Conservation (phyloP, 148 eudicot genomes). For the Heliosperma pusillum region DNA sequence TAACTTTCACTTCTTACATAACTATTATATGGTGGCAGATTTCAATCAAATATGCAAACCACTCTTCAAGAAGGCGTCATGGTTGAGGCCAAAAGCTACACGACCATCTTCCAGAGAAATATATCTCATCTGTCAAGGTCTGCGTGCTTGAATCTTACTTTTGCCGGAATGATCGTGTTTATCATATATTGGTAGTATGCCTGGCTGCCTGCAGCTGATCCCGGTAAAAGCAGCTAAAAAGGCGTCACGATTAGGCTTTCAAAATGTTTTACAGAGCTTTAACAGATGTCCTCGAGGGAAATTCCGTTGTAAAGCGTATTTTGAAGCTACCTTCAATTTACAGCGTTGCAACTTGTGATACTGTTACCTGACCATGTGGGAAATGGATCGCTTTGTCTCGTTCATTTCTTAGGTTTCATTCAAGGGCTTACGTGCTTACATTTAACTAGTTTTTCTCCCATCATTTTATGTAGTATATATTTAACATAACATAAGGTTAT, state of each 20-base stretch:
- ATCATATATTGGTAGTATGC: not conserved
- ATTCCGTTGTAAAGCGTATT: not conserved
- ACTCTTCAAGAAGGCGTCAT: conserved; percentile 66
- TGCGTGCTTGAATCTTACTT: conserved; percentile 18
- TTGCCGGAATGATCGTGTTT: not conserved
- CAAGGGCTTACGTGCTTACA: too few relatives aligned
- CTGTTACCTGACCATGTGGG: too few relatives aligned
- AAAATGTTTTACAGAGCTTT: not conserved
- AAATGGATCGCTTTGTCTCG: too few relatives aligned
- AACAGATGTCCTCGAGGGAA: not conserved
- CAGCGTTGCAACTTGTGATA: not conserved
- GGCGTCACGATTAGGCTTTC: not conserved
- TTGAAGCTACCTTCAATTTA: not conserved
- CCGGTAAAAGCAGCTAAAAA: not conserved
- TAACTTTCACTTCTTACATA: conserved; percentile 7
- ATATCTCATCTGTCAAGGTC: conserved; percentile 82
- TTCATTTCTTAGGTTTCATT: too few relatives aligned
- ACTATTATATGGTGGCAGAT: conserved; percentile 39
- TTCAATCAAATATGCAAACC: conserved; percentile 72
- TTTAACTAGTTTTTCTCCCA: too few relatives aligned
- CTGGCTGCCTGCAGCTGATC: not conserved
- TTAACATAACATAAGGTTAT: too few relatives aligned
- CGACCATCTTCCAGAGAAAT: conserved; percentile 86
- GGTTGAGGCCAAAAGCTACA: conserved; percentile 98
- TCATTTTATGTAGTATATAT: too few relatives aligned